A percentile compares a stretch with the other conserved stretches of the same genome.
Conservation (phyloP, 768 basidiomycete species). For the Chiua virens region DNA sequence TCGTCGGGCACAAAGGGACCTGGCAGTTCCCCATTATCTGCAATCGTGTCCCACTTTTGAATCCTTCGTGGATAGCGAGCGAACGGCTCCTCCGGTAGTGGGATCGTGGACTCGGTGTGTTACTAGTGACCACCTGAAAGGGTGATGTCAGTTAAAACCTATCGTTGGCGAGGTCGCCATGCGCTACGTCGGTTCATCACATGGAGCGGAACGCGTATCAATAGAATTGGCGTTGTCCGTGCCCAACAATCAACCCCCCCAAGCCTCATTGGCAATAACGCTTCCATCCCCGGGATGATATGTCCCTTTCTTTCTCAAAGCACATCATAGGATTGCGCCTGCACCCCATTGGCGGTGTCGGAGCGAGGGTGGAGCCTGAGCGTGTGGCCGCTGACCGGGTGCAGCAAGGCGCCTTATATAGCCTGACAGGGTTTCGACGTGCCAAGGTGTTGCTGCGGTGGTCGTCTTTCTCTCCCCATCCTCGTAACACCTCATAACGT, state of each 20-base stretch:
- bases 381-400: not conserved
- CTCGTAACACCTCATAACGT: not conserved
- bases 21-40: too few relatives aligned
- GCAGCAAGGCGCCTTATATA: constrained; percentile 19
- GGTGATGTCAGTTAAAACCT: not conserved
- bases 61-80: too few relatives aligned
- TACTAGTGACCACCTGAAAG: too few relatives aligned
- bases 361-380: constrained; percentile 17
- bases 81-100: too few relatives aligned
- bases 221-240: not conserved
- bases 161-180: constrained; percentile 2
- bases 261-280: constrained; percentile 13
- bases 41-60: too few relatives aligned
- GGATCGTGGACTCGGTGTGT: too few relatives aligned
- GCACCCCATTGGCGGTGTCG: constrained; percentile 17
- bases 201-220: not conserved
- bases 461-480: not conserved
- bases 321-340: constrained; percentile 12
- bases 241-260: too few relatives aligned
- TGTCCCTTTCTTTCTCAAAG: constrained; percentile 13
- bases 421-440: constrained; percentile 3
- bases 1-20: too few relatives aligned
- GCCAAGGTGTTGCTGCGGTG: constrained; percentile 1
- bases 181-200: not conserved
- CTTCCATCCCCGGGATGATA: constrained; percentile 11